Evolutionary conservation across 768 basidiomycete genomes (phyloP).

Genomic region (Pholiota microspora): DNA sequence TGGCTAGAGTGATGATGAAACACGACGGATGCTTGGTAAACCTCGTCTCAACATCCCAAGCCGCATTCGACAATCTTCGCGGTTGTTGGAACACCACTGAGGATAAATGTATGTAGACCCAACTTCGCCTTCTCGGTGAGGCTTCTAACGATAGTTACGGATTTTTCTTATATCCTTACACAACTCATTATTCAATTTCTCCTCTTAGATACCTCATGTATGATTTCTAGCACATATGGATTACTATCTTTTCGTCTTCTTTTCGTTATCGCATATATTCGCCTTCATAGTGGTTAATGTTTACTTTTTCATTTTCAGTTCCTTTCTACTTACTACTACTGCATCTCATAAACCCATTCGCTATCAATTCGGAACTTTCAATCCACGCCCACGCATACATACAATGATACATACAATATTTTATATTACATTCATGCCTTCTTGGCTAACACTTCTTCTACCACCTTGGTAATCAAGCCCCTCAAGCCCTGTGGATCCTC

Average conservation of each 20-base stretch:
- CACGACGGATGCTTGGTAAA: not conserved
- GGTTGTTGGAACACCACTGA: no score
- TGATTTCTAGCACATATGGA: not conserved
- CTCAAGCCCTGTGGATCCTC: slow-evolving; percentile 30
- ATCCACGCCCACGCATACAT: not conserved
- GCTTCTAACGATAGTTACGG: no score
- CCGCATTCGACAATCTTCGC: not conserved
- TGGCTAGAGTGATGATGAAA: not conserved
- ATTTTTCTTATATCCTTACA: not conserved
- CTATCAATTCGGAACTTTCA: not conserved
- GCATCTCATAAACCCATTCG: not conserved
- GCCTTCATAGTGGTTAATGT: not conserved
- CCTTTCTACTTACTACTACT: not conserved
- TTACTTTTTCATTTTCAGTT: not conserved
- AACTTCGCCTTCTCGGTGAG: no score
- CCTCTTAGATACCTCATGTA: not conserved
- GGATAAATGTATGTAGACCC: no score
- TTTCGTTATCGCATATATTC: not conserved
- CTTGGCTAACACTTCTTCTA: slow-evolving; percentile 50
- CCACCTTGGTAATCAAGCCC: slow-evolving; percentile 53
- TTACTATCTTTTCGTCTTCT: not conserved
- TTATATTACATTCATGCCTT: slow-evolving; percentile 21
- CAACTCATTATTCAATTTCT: not conserved
- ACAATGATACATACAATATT: slow-evolving; percentile 20
- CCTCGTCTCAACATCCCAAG: not conserved